These are phyloP conservation scores for Poronia punctata DNA, from an alignment of 495 filamentous ascomycete species.

Conservation along the genomic window DNA sequence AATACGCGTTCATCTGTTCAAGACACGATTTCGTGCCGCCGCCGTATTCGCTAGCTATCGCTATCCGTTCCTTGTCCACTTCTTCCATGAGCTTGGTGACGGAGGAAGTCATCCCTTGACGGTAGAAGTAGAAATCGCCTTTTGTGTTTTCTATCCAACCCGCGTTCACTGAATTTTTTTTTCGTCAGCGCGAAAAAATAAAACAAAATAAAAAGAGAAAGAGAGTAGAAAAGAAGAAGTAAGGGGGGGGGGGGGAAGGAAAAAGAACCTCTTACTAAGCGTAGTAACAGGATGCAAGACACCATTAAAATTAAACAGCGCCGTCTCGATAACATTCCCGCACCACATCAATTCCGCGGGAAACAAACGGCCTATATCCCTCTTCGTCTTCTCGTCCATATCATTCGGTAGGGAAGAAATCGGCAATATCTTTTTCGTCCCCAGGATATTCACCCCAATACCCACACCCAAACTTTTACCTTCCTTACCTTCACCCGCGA, in stretches of 20 bases:
- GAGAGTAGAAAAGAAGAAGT: no score
- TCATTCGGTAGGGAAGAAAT: constrained; percentile 3
- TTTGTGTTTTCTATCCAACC: constrained; percentile 9
- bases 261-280: no score
- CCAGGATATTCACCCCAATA: constrained; percentile 5
- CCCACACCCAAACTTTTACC: constrained; percentile 2
- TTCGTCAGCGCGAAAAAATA: no score
- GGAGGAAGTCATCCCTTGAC: constrained; percentile 6
- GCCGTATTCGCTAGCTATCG: constrained; percentile 2
- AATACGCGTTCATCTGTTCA: constrained; percentile 7
- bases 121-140: constrained; percentile 8
- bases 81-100: constrained; percentile 4
- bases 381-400: not conserved
- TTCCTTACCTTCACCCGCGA: not conserved
- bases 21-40: not conserved
- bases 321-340: constrained; percentile 7
- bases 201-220: no score
- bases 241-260: no score
- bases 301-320: constrained; percentile 8
- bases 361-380: constrained; percentile 1
- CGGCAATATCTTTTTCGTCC: constrained; percentile 5
- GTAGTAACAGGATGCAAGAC: constrained; percentile 5
- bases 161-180: no score
- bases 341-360: constrained; percentile 4
- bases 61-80: constrained; percentile 7